Base-by-base conservation (phyloP, 305 asterid species). In the Ajuga reptans region DNA sequence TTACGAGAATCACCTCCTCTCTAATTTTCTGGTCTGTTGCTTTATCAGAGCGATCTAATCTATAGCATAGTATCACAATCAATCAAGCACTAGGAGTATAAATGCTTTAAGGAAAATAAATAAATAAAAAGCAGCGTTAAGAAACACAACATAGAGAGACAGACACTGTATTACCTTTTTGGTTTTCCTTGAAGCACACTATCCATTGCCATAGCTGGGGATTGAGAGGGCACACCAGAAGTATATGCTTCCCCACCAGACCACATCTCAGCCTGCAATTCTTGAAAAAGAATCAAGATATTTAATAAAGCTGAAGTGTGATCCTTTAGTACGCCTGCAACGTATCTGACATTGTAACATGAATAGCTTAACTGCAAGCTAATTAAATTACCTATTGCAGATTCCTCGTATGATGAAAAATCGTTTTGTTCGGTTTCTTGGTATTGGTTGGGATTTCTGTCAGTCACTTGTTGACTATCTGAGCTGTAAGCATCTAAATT, bases 171-270 rank as follows among this genome's bases (percentile, higher is more conserved):
- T 18, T 78, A 90, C 98, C 96, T 82, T 79, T 75, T 81, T n/a
- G 97, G 97, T 74, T 84, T 88, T 72, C 83, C 92, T 50, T 72
- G 82, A 66, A 90, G 88, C 43, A 76, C 70, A 71, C 84, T 79
- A 56, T 87, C 88, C 49, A 68, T 67, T 73, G 77, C 77, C 15
- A 65, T 67, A 12, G 66, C 68, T 54, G 80, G 50, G 52, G 60
- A 72, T 77, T 60, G 67, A 10, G 80, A 69, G 36, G 84, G 72
- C 42, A 45, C 77, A 72, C 67, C 78, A 58, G 80, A 78, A 67
- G 71, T 62, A 66, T 55, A 64, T 39, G 79, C 53, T 68, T 70
- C 61, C 79, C 51, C 85, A 18, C 65, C 77, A 61, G 83, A 75
- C 75, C 58, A 64, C 66, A 45, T 65, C 43, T 79, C 84, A 69